Evolutionary conservation across 805 yeast species (phyloP), one percentile per base, ranked within the genome.

Genomic region (Yarrowia yakushimensis): DNA sequence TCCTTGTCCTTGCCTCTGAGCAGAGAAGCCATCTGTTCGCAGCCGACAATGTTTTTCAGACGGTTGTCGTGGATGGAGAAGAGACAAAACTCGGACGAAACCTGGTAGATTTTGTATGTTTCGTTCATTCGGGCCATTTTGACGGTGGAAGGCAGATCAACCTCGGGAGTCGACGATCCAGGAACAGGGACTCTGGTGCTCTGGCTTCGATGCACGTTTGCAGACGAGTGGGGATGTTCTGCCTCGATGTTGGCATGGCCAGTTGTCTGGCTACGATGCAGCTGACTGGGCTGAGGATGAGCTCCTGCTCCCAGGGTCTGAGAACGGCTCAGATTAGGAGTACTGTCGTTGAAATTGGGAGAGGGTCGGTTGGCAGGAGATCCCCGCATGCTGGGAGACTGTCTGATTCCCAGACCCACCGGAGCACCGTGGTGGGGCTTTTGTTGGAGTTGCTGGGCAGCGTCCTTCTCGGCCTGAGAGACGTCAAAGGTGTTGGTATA

Each of bases 401-500:
- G 28, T 48, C 55, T 11, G 39, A 48, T 48, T 0, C 55, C 55
- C n/a, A 48, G 22, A 0, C 55, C 52, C 4, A 45, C 50, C 6
- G 22, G 15, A 25, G n/a, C 43, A 6, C 23, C 13, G 1, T 23
- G 6, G 7, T 12, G 7, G 12, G n/a, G 2, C 30, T 41, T 30
- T n/a, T 41, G 12, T 4, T n/a, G 20, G 3, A 23, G 33, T 9
- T 12, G 50, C 11, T 27, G 17, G 2, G 30, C 36, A 18, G 52
- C 52, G 18, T 45, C 55, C 22, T 20, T 48, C 5, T 27, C 54
- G 28, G 46, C 45, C 23, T 55, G 48, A 8, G 61, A 37, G 7
- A 39, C 61, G 39, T 39, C 48, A 28, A 55, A 55, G 10, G 61
- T 55, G 61, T 55, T 55, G 4, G 61, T 55, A 30, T 55, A 55